phyloP scores from a whole-genome alignment of 78 protist genomes.

The Dictyostelium intermedium region DNA sequence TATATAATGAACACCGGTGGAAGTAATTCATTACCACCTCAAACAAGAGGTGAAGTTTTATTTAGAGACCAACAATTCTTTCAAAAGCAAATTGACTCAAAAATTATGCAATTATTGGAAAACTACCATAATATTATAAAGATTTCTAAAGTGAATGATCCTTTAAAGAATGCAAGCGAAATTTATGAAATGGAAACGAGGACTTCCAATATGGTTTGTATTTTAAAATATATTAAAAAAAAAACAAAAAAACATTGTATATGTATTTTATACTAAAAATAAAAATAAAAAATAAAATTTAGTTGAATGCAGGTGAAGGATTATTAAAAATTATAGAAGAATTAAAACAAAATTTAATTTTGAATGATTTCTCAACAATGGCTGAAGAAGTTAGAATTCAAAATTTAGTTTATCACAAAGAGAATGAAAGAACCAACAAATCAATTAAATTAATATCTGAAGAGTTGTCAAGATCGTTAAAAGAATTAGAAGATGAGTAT shows the following conservation, averaged over 20 bases:
- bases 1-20: background rate
- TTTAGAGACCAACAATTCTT: slow-evolving; percentile 71
- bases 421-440: slow-evolving; percentile 55
- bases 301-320: slow-evolving; percentile 66
- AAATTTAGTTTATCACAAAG: slow-evolving; percentile 45
- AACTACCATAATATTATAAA: slow-evolving; percentile 54
- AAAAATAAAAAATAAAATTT: background rate
- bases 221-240: no score
- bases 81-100: slow-evolving; percentile 69
- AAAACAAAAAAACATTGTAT: no score
- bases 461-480: slow-evolving; percentile 32
- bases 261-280: background rate
- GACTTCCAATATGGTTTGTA: slow-evolving; percentile 56
- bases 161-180: slow-evolving; percentile 24
- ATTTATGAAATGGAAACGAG: slow-evolving; percentile 70
- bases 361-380: slow-evolving; percentile 70
- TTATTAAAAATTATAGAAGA: slow-evolving; percentile 65
- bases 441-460: slow-evolving; percentile 39
- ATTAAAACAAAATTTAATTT: slow-evolving; percentile 58
- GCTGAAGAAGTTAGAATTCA: slow-evolving; percentile 67
- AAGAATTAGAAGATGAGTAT: slow-evolving; percentile 67
- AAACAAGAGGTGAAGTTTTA: slow-evolving; percentile 57
- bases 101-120: slow-evolving; percentile 40
- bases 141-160: slow-evolving; percentile 51
- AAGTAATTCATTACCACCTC: background rate